Base-by-base conservation (phyloP, 2,329 filamentous ascomycete species). In the Diaporthe citri region DNA sequence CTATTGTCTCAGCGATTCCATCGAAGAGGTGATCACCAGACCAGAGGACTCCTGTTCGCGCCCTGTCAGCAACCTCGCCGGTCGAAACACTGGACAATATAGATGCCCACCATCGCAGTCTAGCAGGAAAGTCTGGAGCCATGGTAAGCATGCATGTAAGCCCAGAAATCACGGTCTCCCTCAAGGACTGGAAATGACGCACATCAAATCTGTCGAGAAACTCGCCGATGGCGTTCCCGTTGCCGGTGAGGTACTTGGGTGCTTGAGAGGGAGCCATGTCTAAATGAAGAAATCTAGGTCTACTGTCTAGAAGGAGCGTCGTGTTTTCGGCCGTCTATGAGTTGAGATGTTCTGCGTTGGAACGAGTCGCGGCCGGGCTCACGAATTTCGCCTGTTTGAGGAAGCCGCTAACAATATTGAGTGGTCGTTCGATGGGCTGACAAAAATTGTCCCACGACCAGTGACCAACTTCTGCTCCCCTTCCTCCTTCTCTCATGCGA, bases 201-300 rank as follows among this genome's bases (percentile, higher is more conserved):
- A 98, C 97, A 87, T 99, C 97, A 82, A 98, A 99, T 82, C 91
- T 91, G 85, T 95, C 93, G 76, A 99, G 87, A 83, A 99, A 99
- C 70, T 93, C 92, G 67, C 93, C 90, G 79, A 98, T 94, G 59
- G 90, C 94, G 75, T 90, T 87, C 77, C 90, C 89, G 82, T 98
- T 92, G 82, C 96, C 96, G 51, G 93, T 96, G 78, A 99, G 88
- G 82, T 96, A 89, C 77, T 89, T 89, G n/a, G 90, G 82, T n/a
- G 74, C 81, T 76, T 83, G 79, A 34, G 81, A 76, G 83, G 85
- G 85, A 67, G 76, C 48, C 57, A 76, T 74, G 48, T 43, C 51
- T 22, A 55, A 41, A 34, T 43, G 9, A 25, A 73, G 41, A 39
- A 39, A 39, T 69, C 64, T 67, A 69, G 0, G 48, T 55, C 64